Conservation (phyloP, 2,329 filamentous ascomycete species). For the Trichophyton verrucosum region DNA sequence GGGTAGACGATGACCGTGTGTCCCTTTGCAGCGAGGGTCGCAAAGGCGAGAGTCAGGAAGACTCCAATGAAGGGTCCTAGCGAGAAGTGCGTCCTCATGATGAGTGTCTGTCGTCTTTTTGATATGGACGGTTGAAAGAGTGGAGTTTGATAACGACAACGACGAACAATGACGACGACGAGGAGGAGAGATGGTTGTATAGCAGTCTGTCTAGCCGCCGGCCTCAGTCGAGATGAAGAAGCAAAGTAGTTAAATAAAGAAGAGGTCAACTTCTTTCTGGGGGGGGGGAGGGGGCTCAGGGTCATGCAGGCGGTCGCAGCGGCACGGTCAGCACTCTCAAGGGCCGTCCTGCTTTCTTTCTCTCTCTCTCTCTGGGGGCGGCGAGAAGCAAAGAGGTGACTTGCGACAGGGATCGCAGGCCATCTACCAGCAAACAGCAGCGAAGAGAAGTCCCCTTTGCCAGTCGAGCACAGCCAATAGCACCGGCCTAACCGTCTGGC, state of each 20-base stretch:
- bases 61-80: conserved; percentile 20
- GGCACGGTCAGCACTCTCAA: neutral
- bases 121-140: neutral
- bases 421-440: neutral
- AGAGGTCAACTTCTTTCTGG: neutral
- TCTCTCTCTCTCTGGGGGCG: no score
- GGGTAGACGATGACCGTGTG: conserved; percentile 80
- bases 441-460: neutral
- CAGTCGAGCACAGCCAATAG: neutral
- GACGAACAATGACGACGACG: neutral
- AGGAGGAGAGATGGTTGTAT: neutral
- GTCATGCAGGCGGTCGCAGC: neutral
- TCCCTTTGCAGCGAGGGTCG: conserved; percentile 31
- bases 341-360: neutral
- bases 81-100: conserved; percentile 20
- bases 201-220: neutral
- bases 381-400: neutral
- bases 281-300: neutral
- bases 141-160: no score
- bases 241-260: neutral
- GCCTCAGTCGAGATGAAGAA: neutral
- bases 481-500: neutral
- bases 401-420: neutral
- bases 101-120: conserved; percentile 6
- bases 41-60: conserved; percentile 24